Conservation (phyloP, 371 early-diverging fungal genomes). For the Fennellomyces sp. region DNA sequence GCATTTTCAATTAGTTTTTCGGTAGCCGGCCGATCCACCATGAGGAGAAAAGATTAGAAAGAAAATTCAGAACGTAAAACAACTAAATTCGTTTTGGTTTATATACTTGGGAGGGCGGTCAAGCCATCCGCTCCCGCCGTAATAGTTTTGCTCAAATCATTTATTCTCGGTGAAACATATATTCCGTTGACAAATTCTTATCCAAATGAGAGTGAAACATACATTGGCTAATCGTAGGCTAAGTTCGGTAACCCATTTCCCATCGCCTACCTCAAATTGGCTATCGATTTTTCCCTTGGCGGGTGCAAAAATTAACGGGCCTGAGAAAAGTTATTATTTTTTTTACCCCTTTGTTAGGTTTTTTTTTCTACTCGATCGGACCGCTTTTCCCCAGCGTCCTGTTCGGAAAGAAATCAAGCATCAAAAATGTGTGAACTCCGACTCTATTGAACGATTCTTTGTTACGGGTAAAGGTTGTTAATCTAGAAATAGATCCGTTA, state of each 20-base stretch:
- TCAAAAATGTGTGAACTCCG: no score
- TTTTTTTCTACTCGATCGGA: no score
- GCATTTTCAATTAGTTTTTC: neutral
- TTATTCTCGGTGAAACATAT: slow-evolving; percentile 3
- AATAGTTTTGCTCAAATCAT: slow-evolving; percentile 5
- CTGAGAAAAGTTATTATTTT: no score
- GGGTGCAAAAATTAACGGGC: no score
- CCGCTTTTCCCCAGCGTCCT: no score
- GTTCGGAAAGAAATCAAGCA: neutral
- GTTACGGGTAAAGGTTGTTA: neutral
- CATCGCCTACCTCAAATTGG: no score
- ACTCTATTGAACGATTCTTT: neutral
- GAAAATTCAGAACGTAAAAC: neutral
- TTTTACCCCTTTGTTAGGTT: no score
- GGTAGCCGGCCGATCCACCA: neutral
- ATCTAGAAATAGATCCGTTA: no score
- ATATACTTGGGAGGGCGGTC: neutral
- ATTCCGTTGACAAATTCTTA: neutral
- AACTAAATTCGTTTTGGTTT: no score
- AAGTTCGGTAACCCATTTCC: no score
- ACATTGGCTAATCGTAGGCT: no score
- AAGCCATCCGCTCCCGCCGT: neutral
- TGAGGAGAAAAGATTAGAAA: neutral
- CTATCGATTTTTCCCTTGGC: no score
- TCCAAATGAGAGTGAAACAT: neutral